Base-by-base conservation (phyloP, 345 rosid species). In the Erodium maritimum region DNA sequence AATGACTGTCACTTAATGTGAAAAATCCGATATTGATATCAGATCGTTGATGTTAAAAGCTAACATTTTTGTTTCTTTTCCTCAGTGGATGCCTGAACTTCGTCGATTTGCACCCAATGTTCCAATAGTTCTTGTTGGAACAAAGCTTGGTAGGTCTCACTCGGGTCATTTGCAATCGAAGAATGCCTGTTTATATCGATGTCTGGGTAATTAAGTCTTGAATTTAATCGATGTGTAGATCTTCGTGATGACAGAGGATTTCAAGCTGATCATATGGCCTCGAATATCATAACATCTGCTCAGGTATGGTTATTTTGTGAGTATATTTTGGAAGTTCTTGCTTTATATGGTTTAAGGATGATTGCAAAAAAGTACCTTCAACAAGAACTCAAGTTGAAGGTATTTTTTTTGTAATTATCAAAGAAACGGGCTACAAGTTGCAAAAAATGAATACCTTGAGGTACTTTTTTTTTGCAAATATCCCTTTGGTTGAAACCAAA, bases 71-170 rank as follows among this genome's bases (percentile, higher is more conserved):
- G 21, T 52, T 67, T 42, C 4, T 17, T 65, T 56, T 54, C 54
- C 20, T 48, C 83, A 93, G 99, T 89, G 99, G 99, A 87, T 89
- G 97, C 99, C 99, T 19, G 97, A 93, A 71, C 95, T 89, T 42
- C 90, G 95, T 10, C 66, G 96, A 56, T 93, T 93, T 67, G 99
- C 97, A 0, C 99, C 97, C 37, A 82, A 82, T 71, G 96, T 89
- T 70, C 99, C 99, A 0, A 82, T 93, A 65, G 94, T 93, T 54
- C 96, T 93, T 55, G 97, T 89, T 64, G 99, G 97, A 60, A 93
- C 99, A 17, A 93, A 93, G 77, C 69, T 93, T 67, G 99, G 99
- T 87, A 56, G 61, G 81, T 23, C 62, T 24, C 17, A 37, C 19
- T 42, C 42, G 24, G 1, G 21, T 53, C 23, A 29, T 52, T 3